Base-by-base conservation (phyloP, 2,329 filamentous ascomycete species). In the Dothistroma pini region DNA sequence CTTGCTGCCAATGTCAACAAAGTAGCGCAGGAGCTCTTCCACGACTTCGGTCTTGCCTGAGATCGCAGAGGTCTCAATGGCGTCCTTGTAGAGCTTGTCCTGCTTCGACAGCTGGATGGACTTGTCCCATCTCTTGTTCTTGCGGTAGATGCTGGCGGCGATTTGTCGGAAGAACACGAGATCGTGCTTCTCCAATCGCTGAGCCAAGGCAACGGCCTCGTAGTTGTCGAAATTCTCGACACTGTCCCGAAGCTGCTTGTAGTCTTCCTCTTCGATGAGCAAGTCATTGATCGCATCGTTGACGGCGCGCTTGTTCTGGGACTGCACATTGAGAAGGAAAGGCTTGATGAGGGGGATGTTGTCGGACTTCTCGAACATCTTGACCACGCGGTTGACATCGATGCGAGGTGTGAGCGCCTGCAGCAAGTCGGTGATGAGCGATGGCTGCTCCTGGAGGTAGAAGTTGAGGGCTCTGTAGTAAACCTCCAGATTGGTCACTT, bases 61-160 rank as follows among this genome's bases (percentile, higher is more conserved):
- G 59, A 97, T 90, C 31, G 95, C 95, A 34, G 96, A 86, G 14
- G 95, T 99, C 83, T 99, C 95, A 66, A 99, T 97, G 29, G 96
- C 95, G 79, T 99, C 95, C 83, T 97, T 97, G 88, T 95, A 99
- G 16, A 99, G 83, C 85, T 97, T 97, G 82, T 99, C 95, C 77
- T 99, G 93, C 84, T 99, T 99, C 16, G 93, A 97, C 52, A 99
- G 82, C 35, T 91, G 86, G 76, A 99, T 99, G 4, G 93, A 97
- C 81, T 97, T 97, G 81, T 97, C 93, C 96, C 96, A 99, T 66
- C 95, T 87, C 89, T 97, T 97, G 83, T 96, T 97, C 85, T 97
- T 99, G 76, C 96, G 92, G 82, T 97, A 99, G 77, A 99, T 99
- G 79, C 84, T 96, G 68, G 96, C 92, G 4, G 95, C 95, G 73